Percentiles rank a stretch among this genome's conserved stretches.
Evolutionary conservation across 2,329 filamentous ascomycete genomes (phyloP).

Genomic region (Ophiognomonia clavigignenti-juglandacearum): DNA sequence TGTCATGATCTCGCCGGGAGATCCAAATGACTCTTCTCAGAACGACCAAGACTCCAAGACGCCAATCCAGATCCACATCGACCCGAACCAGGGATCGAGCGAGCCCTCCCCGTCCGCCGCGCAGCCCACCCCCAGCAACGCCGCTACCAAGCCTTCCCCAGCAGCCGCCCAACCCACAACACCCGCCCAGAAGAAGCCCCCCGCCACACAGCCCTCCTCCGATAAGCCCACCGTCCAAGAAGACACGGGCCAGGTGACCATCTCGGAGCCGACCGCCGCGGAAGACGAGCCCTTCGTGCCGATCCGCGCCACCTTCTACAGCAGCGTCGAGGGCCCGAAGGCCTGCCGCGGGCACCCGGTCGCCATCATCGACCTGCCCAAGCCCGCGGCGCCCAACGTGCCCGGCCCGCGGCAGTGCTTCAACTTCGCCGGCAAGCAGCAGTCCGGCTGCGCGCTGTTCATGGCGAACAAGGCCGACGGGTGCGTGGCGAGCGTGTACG

Average conservation of each 20-base stretch:
- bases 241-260: slow-evolving; percentile 26
- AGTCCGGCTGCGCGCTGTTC: slow-evolving; percentile 30
- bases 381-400: slow-evolving; percentile 19
- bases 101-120: too few relatives aligned
- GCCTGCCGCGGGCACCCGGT: slow-evolving; percentile 29
- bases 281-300: slow-evolving; percentile 38
- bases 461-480: slow-evolving; percentile 31
- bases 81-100: not conserved
- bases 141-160: too few relatives aligned
- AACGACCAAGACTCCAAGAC: not conserved
- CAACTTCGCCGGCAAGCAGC: slow-evolving; percentile 24
- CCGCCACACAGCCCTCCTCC: not conserved
- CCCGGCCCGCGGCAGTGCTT: slow-evolving; percentile 27
- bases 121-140: too few relatives aligned
- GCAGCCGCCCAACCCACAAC: not conserved
- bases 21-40: not conserved
- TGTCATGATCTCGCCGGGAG: not conserved
- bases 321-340: slow-evolving; percentile 29
- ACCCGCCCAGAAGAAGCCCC: not conserved
- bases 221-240: slow-evolving; percentile 15
- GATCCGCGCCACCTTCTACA: slow-evolving; percentile 42
- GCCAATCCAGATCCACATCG: not conserved
- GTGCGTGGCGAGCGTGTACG: slow-evolving; percentile 32
- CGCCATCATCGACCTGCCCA: slow-evolving; percentile 23
- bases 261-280: slow-evolving; percentile 37